Evolutionary conservation across 495 filamentous ascomycete species (phyloP).

Genomic region (Podospora appendiculata): DNA sequence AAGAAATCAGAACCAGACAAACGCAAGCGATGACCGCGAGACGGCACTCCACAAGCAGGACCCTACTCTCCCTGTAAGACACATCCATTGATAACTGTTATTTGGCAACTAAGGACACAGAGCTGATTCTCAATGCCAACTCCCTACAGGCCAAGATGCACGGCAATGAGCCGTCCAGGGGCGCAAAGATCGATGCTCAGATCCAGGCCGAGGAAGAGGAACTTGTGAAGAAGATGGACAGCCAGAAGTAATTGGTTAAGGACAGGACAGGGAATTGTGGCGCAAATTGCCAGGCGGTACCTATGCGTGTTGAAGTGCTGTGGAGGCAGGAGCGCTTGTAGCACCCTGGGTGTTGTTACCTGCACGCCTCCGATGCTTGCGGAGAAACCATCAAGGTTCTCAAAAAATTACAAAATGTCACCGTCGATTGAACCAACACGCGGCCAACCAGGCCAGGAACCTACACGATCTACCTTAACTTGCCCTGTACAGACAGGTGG

Average conservation of each 20-base stretch:
- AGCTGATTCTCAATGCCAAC: background rate
- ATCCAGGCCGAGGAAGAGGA: conserved; percentile 64
- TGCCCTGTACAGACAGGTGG: no score
- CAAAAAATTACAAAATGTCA: no score
- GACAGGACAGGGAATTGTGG: background rate
- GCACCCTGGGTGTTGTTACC: no score
- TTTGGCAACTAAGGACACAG: background rate
- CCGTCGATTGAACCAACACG: no score
- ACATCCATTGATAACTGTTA: background rate
- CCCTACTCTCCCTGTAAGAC: conserved; percentile 58
- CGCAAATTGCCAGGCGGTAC: no score
- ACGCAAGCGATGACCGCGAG: conserved; percentile 39
- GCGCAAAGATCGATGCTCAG: conserved; percentile 64
- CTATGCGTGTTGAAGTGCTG: no score
- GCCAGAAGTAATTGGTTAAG: background rate
- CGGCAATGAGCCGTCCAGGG: conserved; percentile 62
- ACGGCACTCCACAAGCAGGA: conserved; percentile 53
- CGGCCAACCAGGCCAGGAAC: no score
- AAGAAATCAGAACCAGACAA: background rate
- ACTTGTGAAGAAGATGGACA: conserved; percentile 54
- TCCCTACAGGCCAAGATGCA: conserved; percentile 53
- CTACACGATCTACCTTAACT: no score
- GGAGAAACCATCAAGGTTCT: no score
- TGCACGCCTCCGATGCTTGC: no score
- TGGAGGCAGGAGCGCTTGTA: no score